These are phyloP conservation scores for Cucumis melo DNA, from an alignment of 306 rosid genomes.

Conservation along the genomic window DNA sequence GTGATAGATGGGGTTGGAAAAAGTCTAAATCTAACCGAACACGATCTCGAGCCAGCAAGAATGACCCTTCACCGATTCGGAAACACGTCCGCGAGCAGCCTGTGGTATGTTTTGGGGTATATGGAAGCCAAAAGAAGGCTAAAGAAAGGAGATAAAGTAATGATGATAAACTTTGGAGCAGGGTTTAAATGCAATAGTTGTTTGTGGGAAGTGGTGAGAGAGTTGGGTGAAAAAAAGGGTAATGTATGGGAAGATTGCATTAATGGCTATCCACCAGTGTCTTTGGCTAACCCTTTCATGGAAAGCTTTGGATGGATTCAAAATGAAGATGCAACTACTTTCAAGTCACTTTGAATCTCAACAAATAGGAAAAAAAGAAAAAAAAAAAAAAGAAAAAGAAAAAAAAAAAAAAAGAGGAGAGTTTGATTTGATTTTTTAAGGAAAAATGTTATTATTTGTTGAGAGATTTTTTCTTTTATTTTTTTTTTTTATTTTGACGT, in stretches of 20 bases:
- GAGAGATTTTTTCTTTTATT: no score
- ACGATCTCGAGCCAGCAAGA: constrained; percentile 80
- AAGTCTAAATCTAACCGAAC: constrained; percentile 38
- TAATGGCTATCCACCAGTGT: constrained; percentile 39
- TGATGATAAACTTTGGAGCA: constrained; percentile 94
- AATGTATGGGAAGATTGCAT: constrained; percentile 72
- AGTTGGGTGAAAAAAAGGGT: constrained; percentile 18
- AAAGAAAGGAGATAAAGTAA: constrained; percentile 39
- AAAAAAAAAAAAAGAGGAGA: neutral
- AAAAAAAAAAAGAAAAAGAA: neutral
- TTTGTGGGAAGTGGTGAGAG: constrained; percentile 67
- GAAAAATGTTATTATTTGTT: neutral
- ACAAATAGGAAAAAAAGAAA: no score
- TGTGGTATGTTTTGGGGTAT: constrained; percentile 82
- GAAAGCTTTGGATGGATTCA: constrained; percentile 56
- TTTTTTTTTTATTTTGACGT: no score
- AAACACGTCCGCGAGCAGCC: constrained; percentile 73
- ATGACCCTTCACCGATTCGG: constrained; percentile 92
- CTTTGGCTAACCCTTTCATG: constrained; percentile 43
- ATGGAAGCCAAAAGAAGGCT: constrained; percentile 88
- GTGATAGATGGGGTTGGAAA: constrained; percentile 75
- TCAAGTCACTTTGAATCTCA: constrained; percentile 4
- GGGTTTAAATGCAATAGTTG: constrained; percentile 96
- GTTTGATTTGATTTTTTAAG: neutral
- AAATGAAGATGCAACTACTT: neutral